Conservation (phyloP, 2,329 filamentous ascomycete species). For the Bipolaris sorokiniana region DNA sequence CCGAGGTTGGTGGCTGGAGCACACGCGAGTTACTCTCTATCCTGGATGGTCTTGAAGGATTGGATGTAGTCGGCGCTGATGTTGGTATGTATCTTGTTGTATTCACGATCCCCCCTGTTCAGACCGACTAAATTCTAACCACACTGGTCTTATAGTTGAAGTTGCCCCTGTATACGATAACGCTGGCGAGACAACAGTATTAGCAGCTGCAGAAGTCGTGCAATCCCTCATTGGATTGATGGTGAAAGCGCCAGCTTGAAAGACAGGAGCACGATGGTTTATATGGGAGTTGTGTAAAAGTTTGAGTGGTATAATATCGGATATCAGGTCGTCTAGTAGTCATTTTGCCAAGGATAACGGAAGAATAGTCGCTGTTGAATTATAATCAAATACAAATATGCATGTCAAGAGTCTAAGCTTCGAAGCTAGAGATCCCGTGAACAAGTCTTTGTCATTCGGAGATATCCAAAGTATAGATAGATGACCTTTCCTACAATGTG, state of each 20-base stretch:
- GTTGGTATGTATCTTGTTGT: conserved; percentile 50
- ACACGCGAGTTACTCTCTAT: conserved; percentile 65
- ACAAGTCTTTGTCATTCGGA: not conserved
- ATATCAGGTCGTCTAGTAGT: not conserved
- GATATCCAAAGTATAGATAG: not conserved
- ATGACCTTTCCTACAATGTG: not conserved
- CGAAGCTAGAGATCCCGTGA: not conserved
- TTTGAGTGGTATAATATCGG: not conserved
- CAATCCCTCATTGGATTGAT: conserved; percentile 58
- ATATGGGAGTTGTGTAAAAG: not conserved
- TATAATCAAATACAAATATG: not conserved
- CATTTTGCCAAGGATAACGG: no score
- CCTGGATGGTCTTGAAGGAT: conserved; percentile 62
- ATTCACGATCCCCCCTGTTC: not conserved
- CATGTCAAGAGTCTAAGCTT: not conserved
- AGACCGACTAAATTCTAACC: conserved; percentile 10
- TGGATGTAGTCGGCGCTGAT: conserved; percentile 66
- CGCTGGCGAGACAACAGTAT: conserved; percentile 62
- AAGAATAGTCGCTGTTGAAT: no score
- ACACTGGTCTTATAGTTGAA: conserved; percentile 54
- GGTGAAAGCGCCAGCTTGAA: conserved; percentile 50
- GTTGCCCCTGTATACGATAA: conserved; percentile 68
- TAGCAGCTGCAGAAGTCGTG: conserved; percentile 62
- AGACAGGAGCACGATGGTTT: not conserved
- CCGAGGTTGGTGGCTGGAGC: conserved; percentile 67